A percentile compares a stretch with the other conserved stretches of the same genome.
Evolutionary conservation across 495 filamentous ascomycete species (phyloP).

Genomic region (Physcia stellaris): DNA sequence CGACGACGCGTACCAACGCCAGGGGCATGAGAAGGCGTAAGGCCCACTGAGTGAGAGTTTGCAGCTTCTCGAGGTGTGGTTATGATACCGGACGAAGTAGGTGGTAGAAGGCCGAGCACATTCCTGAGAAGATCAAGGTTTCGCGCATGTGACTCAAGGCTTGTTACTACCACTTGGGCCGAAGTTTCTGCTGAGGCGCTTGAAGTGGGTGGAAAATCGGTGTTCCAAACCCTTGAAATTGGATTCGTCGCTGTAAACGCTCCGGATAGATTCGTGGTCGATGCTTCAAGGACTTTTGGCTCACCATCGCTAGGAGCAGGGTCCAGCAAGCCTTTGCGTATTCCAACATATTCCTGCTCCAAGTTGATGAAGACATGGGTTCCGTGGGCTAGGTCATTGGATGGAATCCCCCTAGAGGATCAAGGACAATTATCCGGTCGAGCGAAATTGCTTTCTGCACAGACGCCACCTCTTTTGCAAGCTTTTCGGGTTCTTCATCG

Average conservation of each 20-base stretch:
- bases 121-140: conserved; percentile 60
- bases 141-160: conserved; percentile 38
- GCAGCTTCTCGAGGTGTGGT: conserved; percentile 77
- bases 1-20: conserved; percentile 60
- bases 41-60: conserved; percentile 34
- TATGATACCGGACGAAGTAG: conserved; percentile 72
- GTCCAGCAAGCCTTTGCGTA: conserved; percentile 42
- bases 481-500: conserved; percentile 32
- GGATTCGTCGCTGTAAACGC: neutral
- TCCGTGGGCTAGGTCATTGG: conserved; percentile 45
- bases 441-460: conserved; percentile 47
- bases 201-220: too few relatives aligned
- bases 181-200: conserved; percentile 2
- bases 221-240: neutral
- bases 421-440: conserved; percentile 80
- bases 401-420: conserved; percentile 82
- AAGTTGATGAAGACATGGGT: conserved; percentile 91
- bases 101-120: conserved; percentile 63
- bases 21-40: conserved; percentile 34
- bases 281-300: neutral
- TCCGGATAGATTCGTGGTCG: neutral
- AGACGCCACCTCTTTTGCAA: conserved; percentile 27
- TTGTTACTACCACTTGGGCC: conserved; percentile 9
- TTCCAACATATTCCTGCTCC: conserved; percentile 69
- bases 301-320: neutral